phyloP scores from a whole-genome alignment of 441 rosid genomes.

The Gossypium gossypioides region DNA sequence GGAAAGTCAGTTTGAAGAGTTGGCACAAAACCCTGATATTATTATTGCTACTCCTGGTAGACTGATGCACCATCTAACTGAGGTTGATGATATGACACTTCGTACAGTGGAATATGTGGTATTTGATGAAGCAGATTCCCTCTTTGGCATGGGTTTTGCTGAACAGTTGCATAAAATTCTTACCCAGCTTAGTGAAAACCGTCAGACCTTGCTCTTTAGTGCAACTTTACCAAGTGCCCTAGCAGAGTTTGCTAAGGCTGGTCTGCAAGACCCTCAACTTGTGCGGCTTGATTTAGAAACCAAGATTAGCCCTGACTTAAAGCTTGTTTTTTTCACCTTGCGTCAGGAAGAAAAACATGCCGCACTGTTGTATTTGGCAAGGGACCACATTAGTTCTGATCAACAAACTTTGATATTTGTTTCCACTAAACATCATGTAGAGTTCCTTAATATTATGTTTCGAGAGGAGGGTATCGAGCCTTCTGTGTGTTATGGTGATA shows the following conservation, averaged over 20 bases:
- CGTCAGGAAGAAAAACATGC: constrained; percentile 82
- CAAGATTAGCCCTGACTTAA: constrained; percentile 86
- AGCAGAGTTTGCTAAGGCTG: constrained; percentile 92
- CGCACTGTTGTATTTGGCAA: constrained; percentile 64
- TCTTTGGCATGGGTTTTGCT: constrained; percentile 84
- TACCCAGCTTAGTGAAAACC: constrained; percentile 70
- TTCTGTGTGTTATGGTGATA: constrained; percentile 89
- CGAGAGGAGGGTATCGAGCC: constrained; percentile 73
- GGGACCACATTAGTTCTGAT: constrained; percentile 65
- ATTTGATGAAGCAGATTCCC: constrained; percentile 89
- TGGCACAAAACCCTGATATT: constrained; percentile 80
- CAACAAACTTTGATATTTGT: constrained; percentile 84
- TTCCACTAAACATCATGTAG: constrained; percentile 93
- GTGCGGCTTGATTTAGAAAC: constrained; percentile 84
- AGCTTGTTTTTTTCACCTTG: constrained; percentile 54
- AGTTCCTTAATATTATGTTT: constrained; percentile 69
- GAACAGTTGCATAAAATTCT: constrained; percentile 81
- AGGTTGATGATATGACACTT: constrained; percentile 85
- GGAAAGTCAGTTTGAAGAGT: constrained; percentile 86
- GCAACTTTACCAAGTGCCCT: constrained; percentile 93
- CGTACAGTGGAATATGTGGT: constrained; percentile 82
- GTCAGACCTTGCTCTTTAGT: constrained; percentile 86
- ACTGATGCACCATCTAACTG: constrained; percentile 85
- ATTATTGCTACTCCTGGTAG: constrained; percentile 94
- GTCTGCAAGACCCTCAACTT: constrained; percentile 82